A percentile compares a stretch with the other conserved stretches of the same genome.
Conservation (phyloP, 495 filamentous ascomycete species). For the Letharia columbiana region DNA sequence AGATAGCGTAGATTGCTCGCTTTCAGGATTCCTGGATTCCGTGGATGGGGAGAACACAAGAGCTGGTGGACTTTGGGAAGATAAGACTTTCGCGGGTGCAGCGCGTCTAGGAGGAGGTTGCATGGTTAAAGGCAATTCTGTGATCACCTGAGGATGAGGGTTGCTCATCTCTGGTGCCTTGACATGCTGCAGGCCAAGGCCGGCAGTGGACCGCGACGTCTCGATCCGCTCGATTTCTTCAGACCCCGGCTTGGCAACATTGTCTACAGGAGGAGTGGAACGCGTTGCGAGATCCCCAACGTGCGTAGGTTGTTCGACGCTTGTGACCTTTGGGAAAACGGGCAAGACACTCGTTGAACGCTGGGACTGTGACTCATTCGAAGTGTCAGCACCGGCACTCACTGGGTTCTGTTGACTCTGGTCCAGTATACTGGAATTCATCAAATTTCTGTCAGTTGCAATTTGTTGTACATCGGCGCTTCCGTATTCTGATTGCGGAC, state of each 20-base stretch:
- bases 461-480: background rate
- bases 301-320: background rate
- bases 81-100: background rate
- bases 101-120: background rate
- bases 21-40: background rate
- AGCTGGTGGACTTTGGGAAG: constrained; percentile 1
- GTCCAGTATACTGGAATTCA: background rate
- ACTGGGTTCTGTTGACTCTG: background rate
- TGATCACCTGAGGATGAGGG: background rate
- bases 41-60: background rate
- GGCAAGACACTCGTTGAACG: background rate
- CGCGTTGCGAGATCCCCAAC: background rate
- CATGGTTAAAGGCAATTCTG: background rate
- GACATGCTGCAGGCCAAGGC: background rate
- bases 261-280: background rate
- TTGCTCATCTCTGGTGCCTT: background rate
- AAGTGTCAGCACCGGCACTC: background rate
- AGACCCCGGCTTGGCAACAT: background rate
- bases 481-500: background rate
- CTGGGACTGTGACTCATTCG: background rate
- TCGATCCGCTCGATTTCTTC: background rate
- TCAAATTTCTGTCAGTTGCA: background rate
- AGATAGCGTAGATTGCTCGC: background rate
- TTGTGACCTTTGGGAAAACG: background rate
- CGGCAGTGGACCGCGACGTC: background rate